Conservation (phyloP, 805 yeast species). For the Teunomyces aglyptinius region DNA sequence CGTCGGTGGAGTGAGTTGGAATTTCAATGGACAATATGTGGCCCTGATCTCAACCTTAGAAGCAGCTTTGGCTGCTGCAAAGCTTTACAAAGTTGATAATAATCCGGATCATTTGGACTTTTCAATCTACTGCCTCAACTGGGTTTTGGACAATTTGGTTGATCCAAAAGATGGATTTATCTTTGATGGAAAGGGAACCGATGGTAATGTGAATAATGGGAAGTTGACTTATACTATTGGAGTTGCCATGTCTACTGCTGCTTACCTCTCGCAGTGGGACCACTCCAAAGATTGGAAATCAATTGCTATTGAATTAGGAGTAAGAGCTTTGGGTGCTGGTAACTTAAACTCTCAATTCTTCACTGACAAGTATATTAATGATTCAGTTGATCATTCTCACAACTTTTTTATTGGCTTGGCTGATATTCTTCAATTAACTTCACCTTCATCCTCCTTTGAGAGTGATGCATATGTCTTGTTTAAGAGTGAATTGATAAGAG, state of each 20-base stretch:
- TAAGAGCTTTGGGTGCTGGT: constrained; percentile 8
- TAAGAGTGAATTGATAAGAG: constrained; percentile 17
- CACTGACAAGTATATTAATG: constrained; percentile 21
- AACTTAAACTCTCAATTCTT: constrained; percentile 19
- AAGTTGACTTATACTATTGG: constrained; percentile 28
- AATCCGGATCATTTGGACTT: constrained; percentile 11
- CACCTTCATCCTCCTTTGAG: constrained; percentile 13
- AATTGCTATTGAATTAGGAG: constrained; percentile 16
- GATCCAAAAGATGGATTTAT: constrained; percentile 22
- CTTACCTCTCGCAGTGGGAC: constrained; percentile 13
- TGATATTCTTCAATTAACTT: constrained; percentile 17
- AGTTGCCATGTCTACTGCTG: constrained; percentile 20
- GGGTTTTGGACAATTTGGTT: constrained; percentile 14
- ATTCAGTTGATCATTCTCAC: constrained; percentile 19
- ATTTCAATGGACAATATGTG: constrained; percentile 17
- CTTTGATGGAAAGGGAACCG: constrained; percentile 20
- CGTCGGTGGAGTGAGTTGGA: constrained; percentile 27
- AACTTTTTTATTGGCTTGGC: constrained; percentile 23
- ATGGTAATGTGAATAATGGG: constrained; percentile 21
- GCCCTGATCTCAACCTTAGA: constrained; percentile 29
- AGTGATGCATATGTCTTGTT: constrained; percentile 16
- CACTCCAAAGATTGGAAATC: constrained; percentile 15
- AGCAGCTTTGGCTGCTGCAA: constrained; percentile 26
- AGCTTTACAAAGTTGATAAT: constrained; percentile 16
- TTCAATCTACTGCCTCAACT: constrained; percentile 17